phyloP scores from a whole-genome alignment of 1,284 basidiomycete species.

The Earliella scabrosa region DNA sequence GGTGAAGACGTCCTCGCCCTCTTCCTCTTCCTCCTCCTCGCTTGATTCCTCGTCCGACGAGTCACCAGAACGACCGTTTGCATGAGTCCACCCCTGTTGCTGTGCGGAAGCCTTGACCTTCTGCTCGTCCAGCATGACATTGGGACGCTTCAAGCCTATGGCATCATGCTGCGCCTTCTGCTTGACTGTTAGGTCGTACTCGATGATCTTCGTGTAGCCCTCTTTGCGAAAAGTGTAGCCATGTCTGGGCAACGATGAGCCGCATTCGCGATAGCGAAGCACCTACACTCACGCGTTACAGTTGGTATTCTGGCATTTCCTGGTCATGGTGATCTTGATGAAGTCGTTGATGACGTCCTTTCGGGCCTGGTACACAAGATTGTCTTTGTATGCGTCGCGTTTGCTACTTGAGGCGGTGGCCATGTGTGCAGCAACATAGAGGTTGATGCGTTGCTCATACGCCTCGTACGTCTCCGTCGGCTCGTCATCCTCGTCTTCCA shows the following conservation, averaged over 20 bases:
- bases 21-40: slow-evolving; percentile 48
- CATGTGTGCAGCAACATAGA: slow-evolving; percentile 74
- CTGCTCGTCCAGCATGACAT: slow-evolving; percentile 66
- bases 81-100: not conserved
- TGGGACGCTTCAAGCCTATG: slow-evolving; percentile 64
- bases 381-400: slow-evolving; percentile 89
- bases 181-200: slow-evolving; percentile 86
- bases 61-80: slow-evolving; percentile 16
- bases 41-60: slow-evolving; percentile 51
- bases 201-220: slow-evolving; percentile 93
- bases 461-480: slow-evolving; percentile 56
- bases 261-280: not conserved
- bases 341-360: slow-evolving; percentile 88
- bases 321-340: slow-evolving; percentile 68
- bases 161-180: slow-evolving; percentile 71
- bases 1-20: slow-evolving; percentile 49
- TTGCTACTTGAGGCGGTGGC: slow-evolving; percentile 59
- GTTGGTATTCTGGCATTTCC: slow-evolving; percentile 75
- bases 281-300: slow-evolving; percentile 78
- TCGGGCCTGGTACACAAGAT: slow-evolving; percentile 85
- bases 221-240: slow-evolving; percentile 93
- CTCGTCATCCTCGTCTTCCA: slow-evolving; percentile 52
- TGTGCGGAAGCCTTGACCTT: slow-evolving; percentile 36
- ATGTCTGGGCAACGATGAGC: slow-evolving; percentile 49
- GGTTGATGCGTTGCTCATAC: slow-evolving; percentile 72